These are phyloP conservation scores for Vicia villosa DNA, from an alignment of 306 rosid genomes.

Conservation along the genomic window DNA sequence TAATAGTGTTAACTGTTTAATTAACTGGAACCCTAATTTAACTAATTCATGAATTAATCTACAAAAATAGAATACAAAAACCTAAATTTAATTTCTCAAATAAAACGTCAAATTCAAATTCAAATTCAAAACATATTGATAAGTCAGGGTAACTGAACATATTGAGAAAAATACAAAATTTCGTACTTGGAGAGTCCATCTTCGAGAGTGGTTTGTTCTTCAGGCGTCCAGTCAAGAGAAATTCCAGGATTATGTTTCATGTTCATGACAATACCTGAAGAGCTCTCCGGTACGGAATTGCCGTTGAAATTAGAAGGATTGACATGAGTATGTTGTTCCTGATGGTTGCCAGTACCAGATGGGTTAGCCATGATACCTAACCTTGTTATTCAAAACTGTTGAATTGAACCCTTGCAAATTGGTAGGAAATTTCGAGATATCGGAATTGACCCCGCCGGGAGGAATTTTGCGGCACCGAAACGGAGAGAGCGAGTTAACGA, in stretches of 20 bases:
- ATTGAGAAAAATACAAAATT: background rate
- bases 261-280: constrained; percentile 67
- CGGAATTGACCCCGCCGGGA: constrained; percentile 68
- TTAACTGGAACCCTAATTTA: too few species aligned
- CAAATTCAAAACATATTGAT: background rate
- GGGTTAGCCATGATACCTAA: constrained; percentile 63
- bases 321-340: constrained; percentile 67
- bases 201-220: constrained; percentile 82
- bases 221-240: constrained; percentile 79
- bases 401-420: background rate
- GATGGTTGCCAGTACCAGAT: constrained; percentile 67
- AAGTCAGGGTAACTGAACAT: background rate
- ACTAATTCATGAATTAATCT: background rate
- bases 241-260: constrained; percentile 98
- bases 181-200: constrained; percentile 84
- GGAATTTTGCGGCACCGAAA: background rate
- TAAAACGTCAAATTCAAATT: background rate
- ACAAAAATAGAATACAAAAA: background rate
- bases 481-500: constrained; percentile 10
- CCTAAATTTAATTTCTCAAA: background rate
- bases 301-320: constrained; percentile 79
- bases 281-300: constrained; percentile 66
- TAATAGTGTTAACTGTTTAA: too few species aligned
- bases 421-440: constrained; percentile 35
- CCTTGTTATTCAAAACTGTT: background rate